These are phyloP conservation scores for Diaporthe sp. DNA, from an alignment of 2,329 filamentous ascomycete species.

Conservation along the genomic window DNA sequence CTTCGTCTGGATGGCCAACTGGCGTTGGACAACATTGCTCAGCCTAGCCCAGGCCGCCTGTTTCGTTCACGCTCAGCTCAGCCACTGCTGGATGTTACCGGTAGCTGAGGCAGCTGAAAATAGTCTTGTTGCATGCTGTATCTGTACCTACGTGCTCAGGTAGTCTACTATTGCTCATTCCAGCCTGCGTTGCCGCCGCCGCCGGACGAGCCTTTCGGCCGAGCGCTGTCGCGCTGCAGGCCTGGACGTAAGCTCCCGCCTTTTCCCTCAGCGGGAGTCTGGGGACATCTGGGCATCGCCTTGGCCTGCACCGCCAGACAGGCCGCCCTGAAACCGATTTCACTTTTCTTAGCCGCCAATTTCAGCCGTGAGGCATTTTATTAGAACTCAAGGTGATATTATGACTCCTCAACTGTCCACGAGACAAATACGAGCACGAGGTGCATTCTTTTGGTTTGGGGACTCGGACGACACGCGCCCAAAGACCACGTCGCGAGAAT, in stretches of 20 bases:
- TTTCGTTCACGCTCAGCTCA: constrained; percentile 20
- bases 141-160: background rate
- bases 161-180: background rate
- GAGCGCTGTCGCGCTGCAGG: background rate
- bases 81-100: background rate
- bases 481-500: background rate
- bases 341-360: background rate
- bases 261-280: constrained; percentile 1
- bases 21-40: constrained; percentile 5
- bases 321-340: background rate
- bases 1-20: background rate
- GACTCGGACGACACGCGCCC: background rate
- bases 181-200: background rate
- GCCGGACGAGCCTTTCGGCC: constrained; percentile 25
- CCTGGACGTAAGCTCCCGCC: constrained; percentile 22
- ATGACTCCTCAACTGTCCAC: background rate
- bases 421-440: constrained; percentile 25
- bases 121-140: constrained; percentile 14
- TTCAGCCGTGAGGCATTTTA: constrained; percentile 23
- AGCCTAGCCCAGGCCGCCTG: constrained; percentile 12
- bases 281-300: background rate
- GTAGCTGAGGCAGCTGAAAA: constrained; percentile 17
- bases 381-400: background rate
- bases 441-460: background rate
- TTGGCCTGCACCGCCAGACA: background rate